phyloP scores from a whole-genome alignment of 768 basidiomycete genomes.

The Rhodotorula toruloides region DNA sequence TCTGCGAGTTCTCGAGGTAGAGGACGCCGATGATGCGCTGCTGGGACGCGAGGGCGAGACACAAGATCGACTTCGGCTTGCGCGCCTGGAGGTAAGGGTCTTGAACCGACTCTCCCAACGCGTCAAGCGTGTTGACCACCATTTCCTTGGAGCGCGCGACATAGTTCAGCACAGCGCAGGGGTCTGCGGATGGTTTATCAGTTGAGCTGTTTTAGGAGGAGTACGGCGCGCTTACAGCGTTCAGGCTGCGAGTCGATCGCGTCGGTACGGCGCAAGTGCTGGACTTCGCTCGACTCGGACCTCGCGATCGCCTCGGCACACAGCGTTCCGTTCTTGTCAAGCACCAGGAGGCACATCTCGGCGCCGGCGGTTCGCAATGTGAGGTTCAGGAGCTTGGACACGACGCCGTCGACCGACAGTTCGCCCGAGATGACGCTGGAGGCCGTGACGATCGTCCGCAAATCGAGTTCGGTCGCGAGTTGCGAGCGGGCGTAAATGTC shows the following conservation, averaged over 20 bases:
- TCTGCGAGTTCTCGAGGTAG: slow-evolving; percentile 33
- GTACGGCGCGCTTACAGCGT: not conserved
- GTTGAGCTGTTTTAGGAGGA: fast-evolving
- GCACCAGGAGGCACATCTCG: slow-evolving; percentile 34
- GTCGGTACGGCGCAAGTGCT: slow-evolving; percentile 29
- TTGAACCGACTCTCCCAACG: slow-evolving; percentile 1
- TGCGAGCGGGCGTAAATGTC: slow-evolving; percentile 8
- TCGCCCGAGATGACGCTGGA: slow-evolving; percentile 23
- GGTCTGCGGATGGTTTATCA: not conserved
- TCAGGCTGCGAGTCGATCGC: slow-evolving; percentile 24
- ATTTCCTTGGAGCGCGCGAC: slow-evolving; percentile 25
- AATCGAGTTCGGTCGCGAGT: slow-evolving; percentile 33
- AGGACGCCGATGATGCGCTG: slow-evolving; percentile 33
- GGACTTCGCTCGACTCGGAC: slow-evolving; percentile 17
- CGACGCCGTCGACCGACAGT: slow-evolving; percentile 29
- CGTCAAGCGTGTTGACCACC: slow-evolving; percentile 28
- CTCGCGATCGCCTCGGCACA: slow-evolving; percentile 29
- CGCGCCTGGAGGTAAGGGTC: slow-evolving; percentile 15
- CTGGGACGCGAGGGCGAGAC: slow-evolving; percentile 28
- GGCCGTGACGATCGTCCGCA: slow-evolving; percentile 26
- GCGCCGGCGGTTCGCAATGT: slow-evolving; percentile 33
- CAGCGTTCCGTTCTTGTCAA: slow-evolving; percentile 31
- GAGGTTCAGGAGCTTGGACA: slow-evolving; percentile 35
- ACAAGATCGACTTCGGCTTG: slow-evolving; percentile 26
- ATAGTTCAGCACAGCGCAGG: slow-evolving; percentile 33